Conservation (phyloP, 2,329 filamentous ascomycete species). For the Trichoderma sp. region DNA sequence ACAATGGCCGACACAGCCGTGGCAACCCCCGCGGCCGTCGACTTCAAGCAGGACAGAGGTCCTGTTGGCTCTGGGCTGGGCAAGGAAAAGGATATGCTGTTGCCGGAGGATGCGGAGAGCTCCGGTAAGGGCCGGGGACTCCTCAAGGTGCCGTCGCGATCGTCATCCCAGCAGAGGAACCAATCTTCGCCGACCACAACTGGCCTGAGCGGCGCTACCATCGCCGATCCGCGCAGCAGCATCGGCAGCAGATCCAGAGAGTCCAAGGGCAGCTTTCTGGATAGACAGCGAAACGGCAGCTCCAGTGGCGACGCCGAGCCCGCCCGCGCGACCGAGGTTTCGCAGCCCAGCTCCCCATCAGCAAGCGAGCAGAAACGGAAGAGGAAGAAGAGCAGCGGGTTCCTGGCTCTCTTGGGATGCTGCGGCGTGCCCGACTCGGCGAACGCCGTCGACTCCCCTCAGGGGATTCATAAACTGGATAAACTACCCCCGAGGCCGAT, state of each 20-base stretch:
- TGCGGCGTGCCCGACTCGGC: constrained; percentile 65
- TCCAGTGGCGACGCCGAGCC: constrained; percentile 58
- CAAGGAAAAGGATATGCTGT: constrained; percentile 48
- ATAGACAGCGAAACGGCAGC: constrained; percentile 66
- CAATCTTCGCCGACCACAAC: constrained; percentile 62
- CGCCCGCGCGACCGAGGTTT: constrained; percentile 52
- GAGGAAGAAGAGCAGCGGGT: constrained; percentile 58
- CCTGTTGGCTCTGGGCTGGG: constrained; percentile 44
- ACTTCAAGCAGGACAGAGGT: constrained; percentile 42
- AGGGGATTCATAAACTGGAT: constrained; percentile 61
- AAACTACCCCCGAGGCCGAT: constrained; percentile 58
- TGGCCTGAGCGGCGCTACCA: constrained; percentile 62
- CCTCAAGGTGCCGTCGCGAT: constrained; percentile 62
- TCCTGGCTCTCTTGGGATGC: constrained; percentile 66
- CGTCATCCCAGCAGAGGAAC: constrained; percentile 61
- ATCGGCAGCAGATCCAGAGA: constrained; percentile 66
- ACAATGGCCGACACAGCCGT: constrained; percentile 42
- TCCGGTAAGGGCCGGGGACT: constrained; percentile 56
- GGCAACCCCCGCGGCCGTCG: constrained; percentile 35
- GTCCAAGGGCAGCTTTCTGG: constrained; percentile 65
- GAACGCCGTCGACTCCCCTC: constrained; percentile 55
- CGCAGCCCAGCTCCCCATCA: constrained; percentile 56
- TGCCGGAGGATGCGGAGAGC: constrained; percentile 47
- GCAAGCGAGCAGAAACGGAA: constrained; percentile 55
- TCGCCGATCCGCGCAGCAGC: constrained; percentile 62